These are phyloP conservation scores for Volvox reticuliferus DNA, from an alignment of 139 green algal genomes.

Conservation along the genomic window DNA sequence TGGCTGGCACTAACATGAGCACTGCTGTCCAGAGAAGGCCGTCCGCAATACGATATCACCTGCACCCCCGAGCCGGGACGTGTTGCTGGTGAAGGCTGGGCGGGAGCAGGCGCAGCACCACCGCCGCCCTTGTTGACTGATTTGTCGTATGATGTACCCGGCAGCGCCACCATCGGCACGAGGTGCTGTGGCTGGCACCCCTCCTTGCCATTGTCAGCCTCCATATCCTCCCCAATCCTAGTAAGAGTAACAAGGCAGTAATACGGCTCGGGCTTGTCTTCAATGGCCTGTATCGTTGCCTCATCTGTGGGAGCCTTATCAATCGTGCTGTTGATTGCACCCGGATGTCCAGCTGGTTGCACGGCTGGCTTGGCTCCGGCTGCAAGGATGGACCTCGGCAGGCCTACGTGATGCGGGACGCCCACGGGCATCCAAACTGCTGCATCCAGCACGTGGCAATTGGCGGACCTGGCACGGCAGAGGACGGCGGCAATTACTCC, in stretches of 20 bases:
- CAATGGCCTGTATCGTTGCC: background rate
- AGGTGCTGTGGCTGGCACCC: no score
- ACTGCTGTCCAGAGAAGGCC: background rate
- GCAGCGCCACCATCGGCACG: no score
- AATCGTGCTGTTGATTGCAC: no score
- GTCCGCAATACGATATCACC: background rate
- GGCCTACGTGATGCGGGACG: background rate
- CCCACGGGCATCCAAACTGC: conserved; percentile 29
- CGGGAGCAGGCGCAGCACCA: no score
- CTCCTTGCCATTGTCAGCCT: no score
- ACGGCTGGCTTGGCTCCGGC: background rate
- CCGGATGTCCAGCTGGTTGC: no score
- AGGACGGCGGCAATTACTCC: no score
- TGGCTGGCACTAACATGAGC: background rate
- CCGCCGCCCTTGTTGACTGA: no score
- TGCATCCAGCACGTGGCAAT: conserved; percentile 35
- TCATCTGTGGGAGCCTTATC: no score
- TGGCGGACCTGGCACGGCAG: background rate
- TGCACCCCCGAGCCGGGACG: no score
- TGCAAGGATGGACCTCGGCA: conserved; percentile 18
- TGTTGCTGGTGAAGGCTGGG: no score
- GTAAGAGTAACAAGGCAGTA: conserved; percentile 35
- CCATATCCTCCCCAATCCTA: background rate
- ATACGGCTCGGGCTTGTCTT: background rate
- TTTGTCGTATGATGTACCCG: no score